These are phyloP conservation scores for Sclerotinia sclerotiorum DNA, from an alignment of 2,329 filamentous ascomycete genomes.

Conservation along the genomic window DNA sequence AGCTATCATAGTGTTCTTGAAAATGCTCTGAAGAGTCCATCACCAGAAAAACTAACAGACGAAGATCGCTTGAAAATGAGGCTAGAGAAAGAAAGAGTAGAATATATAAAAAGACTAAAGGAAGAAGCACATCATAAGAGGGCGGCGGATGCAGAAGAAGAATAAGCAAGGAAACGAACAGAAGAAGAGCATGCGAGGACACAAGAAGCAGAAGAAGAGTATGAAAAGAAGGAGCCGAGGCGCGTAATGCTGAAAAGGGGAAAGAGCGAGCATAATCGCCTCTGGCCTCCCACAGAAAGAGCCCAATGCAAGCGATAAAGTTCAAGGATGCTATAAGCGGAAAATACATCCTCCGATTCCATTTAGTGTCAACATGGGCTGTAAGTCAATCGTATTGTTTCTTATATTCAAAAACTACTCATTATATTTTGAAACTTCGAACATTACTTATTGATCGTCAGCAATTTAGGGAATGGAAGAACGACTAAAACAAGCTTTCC, in stretches of 20 bases:
- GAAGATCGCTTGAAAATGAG: neutral
- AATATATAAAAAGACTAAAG: neutral
- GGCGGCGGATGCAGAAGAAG: neutral
- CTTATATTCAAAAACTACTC: slow-evolving; percentile 31
- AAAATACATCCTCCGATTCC: slow-evolving; percentile 89
- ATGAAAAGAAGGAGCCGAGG: neutral
- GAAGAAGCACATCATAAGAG: neutral
- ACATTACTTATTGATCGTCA: neutral
- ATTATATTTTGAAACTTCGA: neutral
- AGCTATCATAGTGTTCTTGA: neutral
- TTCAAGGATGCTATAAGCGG: slow-evolving; percentile 91
- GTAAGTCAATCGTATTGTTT: slow-evolving; percentile 47
- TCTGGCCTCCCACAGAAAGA: neutral
- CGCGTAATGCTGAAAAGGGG: neutral
- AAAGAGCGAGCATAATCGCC: neutral
- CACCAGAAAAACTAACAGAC: too few species aligned
- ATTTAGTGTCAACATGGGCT: slow-evolving; percentile 79
- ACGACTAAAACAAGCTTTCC: slow-evolving; percentile 78
- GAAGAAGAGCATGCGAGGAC: neutral
- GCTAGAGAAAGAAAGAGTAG: neutral
- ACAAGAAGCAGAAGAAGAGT: neutral
- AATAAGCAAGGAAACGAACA: neutral
- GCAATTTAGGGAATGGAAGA: slow-evolving; percentile 73
- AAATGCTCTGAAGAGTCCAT: slow-evolving; percentile 5
- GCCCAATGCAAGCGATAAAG: slow-evolving; percentile 42